phyloP scores from a whole-genome alignment of 176 grass and related monocot species.

The Rhipidocladum racemiflorum region DNA sequence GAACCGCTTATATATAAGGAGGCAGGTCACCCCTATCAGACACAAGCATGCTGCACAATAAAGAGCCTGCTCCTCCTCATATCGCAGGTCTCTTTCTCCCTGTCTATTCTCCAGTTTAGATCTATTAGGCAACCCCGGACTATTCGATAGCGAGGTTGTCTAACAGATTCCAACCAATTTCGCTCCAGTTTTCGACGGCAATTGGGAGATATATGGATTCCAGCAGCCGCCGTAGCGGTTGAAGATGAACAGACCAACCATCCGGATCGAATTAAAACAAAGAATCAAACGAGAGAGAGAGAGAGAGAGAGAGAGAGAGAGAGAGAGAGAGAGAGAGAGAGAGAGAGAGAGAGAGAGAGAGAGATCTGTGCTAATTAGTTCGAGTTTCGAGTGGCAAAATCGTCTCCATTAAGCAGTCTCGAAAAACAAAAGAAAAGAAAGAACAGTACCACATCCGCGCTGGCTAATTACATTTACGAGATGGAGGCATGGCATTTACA shows the following conservation, averaged over 20 bases:
- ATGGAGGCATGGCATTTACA: neutral
- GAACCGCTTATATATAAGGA: no score
- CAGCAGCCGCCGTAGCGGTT: no score
- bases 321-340: neutral
- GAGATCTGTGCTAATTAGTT: neutral
- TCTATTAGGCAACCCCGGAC: no score
- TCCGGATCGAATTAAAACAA: neutral
- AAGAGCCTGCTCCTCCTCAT: no score
- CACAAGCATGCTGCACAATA: no score
- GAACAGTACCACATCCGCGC: neutral
- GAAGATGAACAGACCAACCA: neutral
- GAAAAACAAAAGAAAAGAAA: neutral
- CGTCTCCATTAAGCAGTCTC: neutral
- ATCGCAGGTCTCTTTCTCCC: no score
- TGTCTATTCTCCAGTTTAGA: no score
- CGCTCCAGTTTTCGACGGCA: neutral
- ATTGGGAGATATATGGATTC: neutral
- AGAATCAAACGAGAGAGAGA: neutral
- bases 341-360: no score
- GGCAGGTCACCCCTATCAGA: no score
- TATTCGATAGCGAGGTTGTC: no score
- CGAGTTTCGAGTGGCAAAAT: neutral
- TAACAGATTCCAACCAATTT: neutral
- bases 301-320: no score
- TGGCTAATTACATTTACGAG: constrained; percentile 24